Evolutionary conservation across 2,329 filamentous ascomycete species (phyloP).

Genomic region (Trichoderma sp.): DNA sequence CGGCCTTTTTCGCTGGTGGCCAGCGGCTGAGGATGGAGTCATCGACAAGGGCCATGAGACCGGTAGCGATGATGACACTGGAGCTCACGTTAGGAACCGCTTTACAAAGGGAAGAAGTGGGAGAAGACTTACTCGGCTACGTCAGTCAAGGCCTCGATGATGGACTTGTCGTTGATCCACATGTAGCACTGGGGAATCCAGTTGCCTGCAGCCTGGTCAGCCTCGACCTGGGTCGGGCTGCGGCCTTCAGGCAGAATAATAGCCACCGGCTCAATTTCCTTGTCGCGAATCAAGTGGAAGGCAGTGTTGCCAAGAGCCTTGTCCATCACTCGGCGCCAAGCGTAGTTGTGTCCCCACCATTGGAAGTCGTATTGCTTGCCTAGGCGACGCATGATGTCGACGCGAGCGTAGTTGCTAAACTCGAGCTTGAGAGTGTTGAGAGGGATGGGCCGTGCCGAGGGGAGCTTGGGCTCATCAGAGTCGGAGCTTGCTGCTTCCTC

Average conservation of each 20-base stretch:
- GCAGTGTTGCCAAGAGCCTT: conserved; percentile 69
- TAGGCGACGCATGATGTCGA: conserved; percentile 73
- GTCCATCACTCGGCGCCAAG: conserved; percentile 78
- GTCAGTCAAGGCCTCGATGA: conserved; percentile 72
- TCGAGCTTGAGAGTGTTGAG: conserved; percentile 85
- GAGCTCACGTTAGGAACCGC: conserved; percentile 1
- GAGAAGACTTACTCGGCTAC: conserved; percentile 73
- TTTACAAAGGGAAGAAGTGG: neutral
- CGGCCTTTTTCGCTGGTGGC: conserved; percentile 50
- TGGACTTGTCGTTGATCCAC: conserved; percentile 77
- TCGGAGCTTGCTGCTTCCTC: conserved; percentile 15
- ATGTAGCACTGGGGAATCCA: conserved; percentile 91
- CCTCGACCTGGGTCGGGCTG: conserved; percentile 67
- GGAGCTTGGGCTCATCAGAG: conserved; percentile 26
- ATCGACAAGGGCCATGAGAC: conserved; percentile 83
- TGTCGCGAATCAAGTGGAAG: conserved; percentile 76
- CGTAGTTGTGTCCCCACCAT: conserved; percentile 87
- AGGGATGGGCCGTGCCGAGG: conserved; percentile 40
- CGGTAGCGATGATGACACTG: conserved; percentile 87
- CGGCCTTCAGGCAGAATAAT: conserved; percentile 82
- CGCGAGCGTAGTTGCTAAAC: conserved; percentile 95
- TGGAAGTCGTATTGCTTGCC: conserved; percentile 85
- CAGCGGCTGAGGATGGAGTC: conserved; percentile 85
- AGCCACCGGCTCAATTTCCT: conserved; percentile 65
- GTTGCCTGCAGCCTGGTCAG: conserved; percentile 76